Conservation (phyloP, 1,139 yeast genomes). For the Blastobotrys malaysiensis region DNA sequence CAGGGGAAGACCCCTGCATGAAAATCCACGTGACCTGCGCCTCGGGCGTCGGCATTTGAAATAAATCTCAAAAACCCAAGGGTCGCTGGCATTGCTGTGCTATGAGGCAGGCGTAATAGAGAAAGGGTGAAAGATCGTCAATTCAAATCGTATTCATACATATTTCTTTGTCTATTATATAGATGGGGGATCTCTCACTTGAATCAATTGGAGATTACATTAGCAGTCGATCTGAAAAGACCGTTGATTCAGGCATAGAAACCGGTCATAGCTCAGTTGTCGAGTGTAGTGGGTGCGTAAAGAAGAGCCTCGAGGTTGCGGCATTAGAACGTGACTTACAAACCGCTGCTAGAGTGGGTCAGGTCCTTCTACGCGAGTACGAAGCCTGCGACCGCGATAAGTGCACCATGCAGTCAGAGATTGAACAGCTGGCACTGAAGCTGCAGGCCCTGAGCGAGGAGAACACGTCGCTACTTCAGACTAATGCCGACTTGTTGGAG, state of each 20-base stretch:
- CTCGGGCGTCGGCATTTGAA: not conserved
- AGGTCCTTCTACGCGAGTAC: not conserved
- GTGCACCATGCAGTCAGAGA: not conserved
- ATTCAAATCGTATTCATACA: not conserved
- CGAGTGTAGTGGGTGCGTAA: not conserved
- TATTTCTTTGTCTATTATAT: not conserved
- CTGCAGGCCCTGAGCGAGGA: not conserved
- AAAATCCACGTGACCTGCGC: not conserved
- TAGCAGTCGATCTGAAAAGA: not conserved
- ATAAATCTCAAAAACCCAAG: not conserved
- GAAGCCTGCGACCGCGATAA: not conserved
- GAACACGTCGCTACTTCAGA: not conserved
- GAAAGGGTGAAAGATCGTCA: not conserved
- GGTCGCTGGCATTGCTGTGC: not conserved
- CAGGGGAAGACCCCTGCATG: constrained; percentile 1
- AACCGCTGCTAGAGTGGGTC: not conserved
- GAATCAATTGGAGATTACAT: not conserved
- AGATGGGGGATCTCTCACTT: not conserved
- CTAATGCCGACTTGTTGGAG: not conserved
- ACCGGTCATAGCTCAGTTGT: not conserved
- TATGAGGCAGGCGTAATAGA: not conserved
- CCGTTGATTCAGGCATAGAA: not conserved
- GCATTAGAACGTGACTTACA: not conserved
- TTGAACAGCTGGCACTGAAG: not conserved
- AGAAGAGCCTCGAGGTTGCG: not conserved